A percentile compares a stretch with the other conserved stretches of the same genome.
Evolutionary conservation across 306 rosid species (phyloP).

Genomic region (Vigna nakashimae): DNA sequence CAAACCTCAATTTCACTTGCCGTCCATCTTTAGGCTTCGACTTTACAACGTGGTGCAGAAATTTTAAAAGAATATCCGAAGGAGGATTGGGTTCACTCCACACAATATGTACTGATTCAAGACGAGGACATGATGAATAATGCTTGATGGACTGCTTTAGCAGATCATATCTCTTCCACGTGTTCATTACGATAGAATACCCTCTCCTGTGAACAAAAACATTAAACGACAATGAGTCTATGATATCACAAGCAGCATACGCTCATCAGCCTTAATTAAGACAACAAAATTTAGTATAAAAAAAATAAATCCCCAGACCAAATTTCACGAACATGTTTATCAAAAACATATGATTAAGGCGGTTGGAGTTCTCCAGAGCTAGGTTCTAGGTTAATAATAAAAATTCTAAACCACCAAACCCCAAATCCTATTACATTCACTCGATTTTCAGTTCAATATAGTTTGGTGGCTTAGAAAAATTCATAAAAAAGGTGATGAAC

Average conservation of each 20-base stretch:
- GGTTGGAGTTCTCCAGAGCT: background rate
- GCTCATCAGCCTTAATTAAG: conserved; percentile 3
- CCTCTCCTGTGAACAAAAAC: conserved; percentile 68
- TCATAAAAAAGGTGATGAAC: conserved; percentile 2
- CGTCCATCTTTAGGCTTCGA: conserved; percentile 59
- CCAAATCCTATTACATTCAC: conserved; percentile 4
- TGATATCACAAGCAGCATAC: conserved; percentile 14
- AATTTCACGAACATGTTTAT: background rate
- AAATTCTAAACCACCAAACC: conserved; percentile 34
- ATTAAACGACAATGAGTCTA: conserved; percentile 26
- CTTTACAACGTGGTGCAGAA: conserved; percentile 53
- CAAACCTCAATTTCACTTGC: conserved; percentile 66
- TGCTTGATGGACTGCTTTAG: conserved; percentile 88
- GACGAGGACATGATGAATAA: conserved; percentile 76
- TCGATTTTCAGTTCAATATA: background rate
- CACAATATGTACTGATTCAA: conserved; percentile 79
- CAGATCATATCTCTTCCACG: conserved; percentile 98
- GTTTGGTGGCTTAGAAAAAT: conserved; percentile 6
- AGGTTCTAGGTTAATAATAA: conserved; percentile 3
- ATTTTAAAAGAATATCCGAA: conserved; percentile 54
- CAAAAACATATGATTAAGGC: background rate
- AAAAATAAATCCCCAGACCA: conserved; percentile 12
- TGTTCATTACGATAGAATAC: conserved; percentile 87
- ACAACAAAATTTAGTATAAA: conserved; percentile 20
- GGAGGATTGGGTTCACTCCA: conserved; percentile 98